Percentiles rank a stretch among this genome's conserved stretches.
These are phyloP conservation scores for Alternaria burnsii DNA, from an alignment of 2,329 filamentous ascomycete genomes.

Conservation along the genomic window DNA sequence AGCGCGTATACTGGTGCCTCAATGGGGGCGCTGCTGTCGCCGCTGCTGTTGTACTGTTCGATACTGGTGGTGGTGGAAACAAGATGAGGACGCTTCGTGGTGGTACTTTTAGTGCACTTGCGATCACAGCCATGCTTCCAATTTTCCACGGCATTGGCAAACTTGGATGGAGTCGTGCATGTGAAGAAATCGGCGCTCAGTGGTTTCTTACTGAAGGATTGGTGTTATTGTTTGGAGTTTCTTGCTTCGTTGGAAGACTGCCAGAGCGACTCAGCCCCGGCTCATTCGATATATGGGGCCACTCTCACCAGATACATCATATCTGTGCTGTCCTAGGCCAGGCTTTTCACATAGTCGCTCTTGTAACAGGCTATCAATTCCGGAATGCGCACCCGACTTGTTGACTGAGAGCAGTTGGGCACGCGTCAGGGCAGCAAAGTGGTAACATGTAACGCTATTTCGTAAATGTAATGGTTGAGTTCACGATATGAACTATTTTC, in stretches of 20 bases:
- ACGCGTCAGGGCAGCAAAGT: background rate
- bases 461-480: background rate
- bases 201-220: slow-evolving; percentile 25
- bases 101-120: background rate
- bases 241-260: slow-evolving; percentile 22
- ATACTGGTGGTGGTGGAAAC: background rate
- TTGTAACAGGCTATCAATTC: slow-evolving; percentile 2
- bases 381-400: background rate
- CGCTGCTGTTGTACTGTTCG: background rate
- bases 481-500: background rate
- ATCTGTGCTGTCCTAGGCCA: slow-evolving; percentile 17
- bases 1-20: background rate
- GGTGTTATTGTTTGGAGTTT: slow-evolving; percentile 17
- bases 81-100: background rate
- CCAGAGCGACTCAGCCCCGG: slow-evolving; percentile 25
- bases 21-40: background rate
- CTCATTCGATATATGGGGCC: slow-evolving; percentile 24
- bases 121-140: slow-evolving; percentile 17
- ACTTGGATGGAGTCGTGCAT: slow-evolving; percentile 32
- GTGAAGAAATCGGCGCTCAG: slow-evolving; percentile 23
- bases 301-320: slow-evolving; percentile 23
- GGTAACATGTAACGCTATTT: background rate
- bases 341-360: slow-evolving; percentile 15
- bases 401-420: background rate
- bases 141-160: slow-evolving; percentile 33